phyloP scores from a whole-genome alignment of 2,329 filamentous ascomycete genomes.

The Achaetomium macrosporum region DNA sequence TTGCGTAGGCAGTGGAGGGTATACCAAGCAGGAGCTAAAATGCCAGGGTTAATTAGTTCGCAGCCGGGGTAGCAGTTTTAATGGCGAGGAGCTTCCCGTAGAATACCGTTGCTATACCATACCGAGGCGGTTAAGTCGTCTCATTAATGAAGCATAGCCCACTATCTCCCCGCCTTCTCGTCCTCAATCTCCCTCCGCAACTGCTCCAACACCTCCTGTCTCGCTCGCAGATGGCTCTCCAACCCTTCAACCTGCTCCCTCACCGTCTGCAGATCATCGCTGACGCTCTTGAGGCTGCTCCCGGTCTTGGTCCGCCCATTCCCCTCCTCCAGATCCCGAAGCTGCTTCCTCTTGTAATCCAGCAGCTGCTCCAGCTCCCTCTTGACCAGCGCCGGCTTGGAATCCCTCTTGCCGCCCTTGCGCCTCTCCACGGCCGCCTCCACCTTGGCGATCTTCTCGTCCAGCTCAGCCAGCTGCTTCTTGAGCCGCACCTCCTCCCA shows the following conservation, averaged over 20 bases:
- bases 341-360: constrained; percentile 83
- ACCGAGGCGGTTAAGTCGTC: not conserved
- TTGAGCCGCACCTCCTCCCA: constrained; percentile 97
- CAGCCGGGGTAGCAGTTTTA: not conserved
- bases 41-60: not conserved
- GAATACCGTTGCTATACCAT: too few relatives aligned
- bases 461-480: constrained; percentile 84
- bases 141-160: not conserved
- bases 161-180: constrained; percentile 59
- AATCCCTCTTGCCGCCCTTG: constrained; percentile 62
- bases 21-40: too few relatives aligned
- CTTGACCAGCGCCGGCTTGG: constrained; percentile 87
- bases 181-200: constrained; percentile 79
- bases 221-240: constrained; percentile 70
- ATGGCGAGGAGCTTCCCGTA: not conserved
- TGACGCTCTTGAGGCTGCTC: constrained; percentile 66
- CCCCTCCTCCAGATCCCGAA: constrained; percentile 69
- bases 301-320: constrained; percentile 63
- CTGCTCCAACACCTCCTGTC: constrained; percentile 70
- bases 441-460: constrained; percentile 78
- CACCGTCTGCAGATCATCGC: constrained; percentile 84
- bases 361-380: constrained; percentile 88
- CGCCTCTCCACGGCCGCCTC: constrained; percentile 68
- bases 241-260: constrained; percentile 89
- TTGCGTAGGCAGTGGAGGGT: constrained; percentile 33